Percentiles rank a stretch among this genome's conserved stretches.
Evolutionary conservation across 495 filamentous ascomycete species (phyloP).

Genomic region (Penicillium steckii): DNA sequence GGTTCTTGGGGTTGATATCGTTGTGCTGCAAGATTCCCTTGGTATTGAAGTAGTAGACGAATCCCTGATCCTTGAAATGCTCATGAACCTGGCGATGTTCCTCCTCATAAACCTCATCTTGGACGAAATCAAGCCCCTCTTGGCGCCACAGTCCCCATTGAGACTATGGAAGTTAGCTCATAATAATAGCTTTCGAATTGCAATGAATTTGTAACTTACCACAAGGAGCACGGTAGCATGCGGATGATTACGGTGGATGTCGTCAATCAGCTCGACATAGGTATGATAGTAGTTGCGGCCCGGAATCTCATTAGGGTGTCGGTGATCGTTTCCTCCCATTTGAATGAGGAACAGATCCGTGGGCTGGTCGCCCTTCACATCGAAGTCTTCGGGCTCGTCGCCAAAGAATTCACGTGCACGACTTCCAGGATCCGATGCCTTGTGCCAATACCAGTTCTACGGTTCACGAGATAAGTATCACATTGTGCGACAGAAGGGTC

Average conservation of each 20-base stretch:
- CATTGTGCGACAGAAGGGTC: neutral
- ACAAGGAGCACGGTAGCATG: constrained; percentile 62
- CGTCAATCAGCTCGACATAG: constrained; percentile 59
- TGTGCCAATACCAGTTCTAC: constrained; percentile 65
- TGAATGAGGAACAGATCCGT: constrained; percentile 68
- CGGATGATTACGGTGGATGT: constrained; percentile 61
- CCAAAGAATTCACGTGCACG: constrained; percentile 52
- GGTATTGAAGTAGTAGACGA: constrained; percentile 69
- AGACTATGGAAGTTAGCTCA: constrained; percentile 35
- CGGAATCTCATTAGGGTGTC: constrained; percentile 57
- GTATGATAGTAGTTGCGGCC: constrained; percentile 51
- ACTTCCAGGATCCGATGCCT: constrained; percentile 57
- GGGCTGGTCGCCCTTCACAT: constrained; percentile 55
- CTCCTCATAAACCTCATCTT: constrained; percentile 46
- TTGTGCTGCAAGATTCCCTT: constrained; percentile 68
- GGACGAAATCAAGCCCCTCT: constrained; percentile 52
- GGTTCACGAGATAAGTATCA: constrained; percentile 1
- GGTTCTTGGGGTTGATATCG: constrained; percentile 61
- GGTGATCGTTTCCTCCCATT: constrained; percentile 67
- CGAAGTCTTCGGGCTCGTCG: constrained; percentile 57
- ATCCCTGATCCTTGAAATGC: constrained; percentile 55
- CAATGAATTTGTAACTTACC: constrained; percentile 31
- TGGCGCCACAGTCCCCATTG: constrained; percentile 61
- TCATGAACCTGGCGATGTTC: constrained; percentile 55
- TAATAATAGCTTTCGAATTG: neutral